Percentiles rank a stretch among this genome's conserved stretches.
Evolutionary conservation across 2,329 filamentous ascomycete genomes (phyloP).

Genomic region (Mycosphaerella arachidis): DNA sequence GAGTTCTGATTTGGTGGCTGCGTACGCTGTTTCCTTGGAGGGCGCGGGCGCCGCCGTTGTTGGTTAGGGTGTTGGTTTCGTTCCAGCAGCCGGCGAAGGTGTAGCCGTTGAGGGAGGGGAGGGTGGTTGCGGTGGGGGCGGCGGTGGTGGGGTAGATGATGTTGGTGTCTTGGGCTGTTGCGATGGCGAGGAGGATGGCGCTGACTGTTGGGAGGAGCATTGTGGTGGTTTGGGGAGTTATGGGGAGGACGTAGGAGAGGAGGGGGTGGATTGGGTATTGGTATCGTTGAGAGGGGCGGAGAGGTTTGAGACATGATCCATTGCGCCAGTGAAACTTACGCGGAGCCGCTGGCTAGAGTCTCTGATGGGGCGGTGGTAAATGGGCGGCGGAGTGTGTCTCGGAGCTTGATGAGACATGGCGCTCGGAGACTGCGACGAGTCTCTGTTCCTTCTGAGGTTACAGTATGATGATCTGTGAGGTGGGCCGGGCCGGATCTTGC

Average conservation of each 20-base stretch:
- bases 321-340: background rate
- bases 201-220: background rate
- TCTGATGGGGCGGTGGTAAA: background rate
- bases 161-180: slow-evolving; percentile 19
- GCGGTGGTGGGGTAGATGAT: slow-evolving; percentile 29
- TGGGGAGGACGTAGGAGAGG: background rate
- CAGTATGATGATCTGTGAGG: no score
- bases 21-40: slow-evolving; percentile 44
- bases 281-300: background rate
- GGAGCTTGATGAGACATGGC: background rate
- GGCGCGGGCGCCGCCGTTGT: slow-evolving; percentile 42
- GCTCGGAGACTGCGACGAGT: background rate
- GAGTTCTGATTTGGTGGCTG: background rate
- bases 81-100: slow-evolving; percentile 56
- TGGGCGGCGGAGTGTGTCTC: background rate
- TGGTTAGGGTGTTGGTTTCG: slow-evolving; percentile 45
- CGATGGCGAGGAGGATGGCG: background rate
- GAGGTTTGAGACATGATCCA: background rate
- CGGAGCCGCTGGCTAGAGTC: background rate
- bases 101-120: slow-evolving; percentile 36
- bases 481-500: background rate
- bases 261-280: background rate
- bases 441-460: no score
- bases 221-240: background rate
- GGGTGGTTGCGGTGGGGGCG: slow-evolving; percentile 20